Evolutionary conservation across 106 monocot genomes (phyloP).

Genomic region (Dioscorea zingiberensis): DNA sequence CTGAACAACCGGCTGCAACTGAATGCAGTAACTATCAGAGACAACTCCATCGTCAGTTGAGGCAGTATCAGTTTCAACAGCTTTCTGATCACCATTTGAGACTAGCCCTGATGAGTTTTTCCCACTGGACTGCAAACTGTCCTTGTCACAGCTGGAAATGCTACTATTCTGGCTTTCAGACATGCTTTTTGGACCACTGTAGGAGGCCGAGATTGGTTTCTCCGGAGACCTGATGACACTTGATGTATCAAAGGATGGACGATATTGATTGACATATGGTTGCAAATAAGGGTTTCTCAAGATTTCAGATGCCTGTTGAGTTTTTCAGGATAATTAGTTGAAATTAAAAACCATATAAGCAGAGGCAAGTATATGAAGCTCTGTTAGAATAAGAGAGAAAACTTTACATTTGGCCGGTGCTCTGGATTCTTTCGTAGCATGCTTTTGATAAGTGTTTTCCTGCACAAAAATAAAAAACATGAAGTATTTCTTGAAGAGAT

Average conservation of each 20-base stretch:
- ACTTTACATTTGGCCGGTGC: slow-evolving; percentile 85
- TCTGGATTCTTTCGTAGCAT: slow-evolving; percentile 98
- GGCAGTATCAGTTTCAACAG: slow-evolving; percentile 12
- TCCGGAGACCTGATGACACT: slow-evolving; percentile 26
- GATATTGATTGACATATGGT: slow-evolving; percentile 70
- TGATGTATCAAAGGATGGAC: slow-evolving; percentile 31
- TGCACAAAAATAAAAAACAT: slow-evolving; percentile 15
- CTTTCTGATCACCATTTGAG: slow-evolving; percentile 20
- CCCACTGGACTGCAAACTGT: slow-evolving; percentile 52
- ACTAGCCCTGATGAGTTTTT: slow-evolving; percentile 16
- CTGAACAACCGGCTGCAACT: slow-evolving; percentile 4
- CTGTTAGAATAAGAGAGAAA: background rate
- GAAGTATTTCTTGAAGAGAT: background rate
- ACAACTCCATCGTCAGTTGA: slow-evolving; percentile 26
- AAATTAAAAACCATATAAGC: background rate
- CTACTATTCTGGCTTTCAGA: slow-evolving; percentile 83
- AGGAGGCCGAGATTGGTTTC: slow-evolving; percentile 24
- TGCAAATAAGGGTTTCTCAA: slow-evolving; percentile 66
- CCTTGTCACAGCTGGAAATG: slow-evolving; percentile 68
- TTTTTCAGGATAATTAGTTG: background rate
- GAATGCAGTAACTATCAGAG: slow-evolving; percentile 1
- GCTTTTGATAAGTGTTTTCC: slow-evolving; percentile 86
- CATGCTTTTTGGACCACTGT: slow-evolving; percentile 37
- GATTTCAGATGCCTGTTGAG: slow-evolving; percentile 78
- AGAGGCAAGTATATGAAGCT: background rate